Evolutionary conservation across 805 yeast species (phyloP).

Genomic region (Sugiyamaella qingdaonensis): DNA sequence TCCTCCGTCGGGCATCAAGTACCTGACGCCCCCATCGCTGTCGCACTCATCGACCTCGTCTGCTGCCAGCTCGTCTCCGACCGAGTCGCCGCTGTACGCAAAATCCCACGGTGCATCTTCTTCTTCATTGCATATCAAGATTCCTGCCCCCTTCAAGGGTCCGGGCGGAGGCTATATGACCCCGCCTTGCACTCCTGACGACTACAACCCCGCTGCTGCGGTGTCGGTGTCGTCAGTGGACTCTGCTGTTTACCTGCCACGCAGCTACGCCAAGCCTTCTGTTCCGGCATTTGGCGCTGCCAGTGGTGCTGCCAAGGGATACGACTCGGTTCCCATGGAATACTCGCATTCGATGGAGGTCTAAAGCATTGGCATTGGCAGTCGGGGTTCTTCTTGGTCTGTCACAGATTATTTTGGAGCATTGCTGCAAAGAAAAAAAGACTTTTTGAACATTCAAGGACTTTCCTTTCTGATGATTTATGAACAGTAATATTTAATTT

Average conservation of each 20-base stretch:
- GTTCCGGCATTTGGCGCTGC: constrained; percentile 1
- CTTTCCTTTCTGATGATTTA: not conserved
- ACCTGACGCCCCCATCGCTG: constrained; percentile 35
- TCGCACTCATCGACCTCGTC: constrained; percentile 28
- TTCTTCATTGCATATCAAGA: constrained; percentile 3
- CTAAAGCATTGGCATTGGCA: not conserved
- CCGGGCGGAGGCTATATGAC: constrained; percentile 17
- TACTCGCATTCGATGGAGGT: constrained; percentile 5
- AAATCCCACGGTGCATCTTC: not conserved
- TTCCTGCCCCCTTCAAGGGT: constrained; percentile 5
- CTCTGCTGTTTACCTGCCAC: not conserved
- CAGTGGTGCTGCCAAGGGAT: not conserved
- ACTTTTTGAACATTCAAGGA: not conserved
- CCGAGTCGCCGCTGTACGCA: constrained; percentile 6
- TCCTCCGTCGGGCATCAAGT: constrained; percentile 22
- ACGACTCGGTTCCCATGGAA: constrained; percentile 9
- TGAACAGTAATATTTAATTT: constrained; percentile 2
- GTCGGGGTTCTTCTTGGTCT: not conserved
- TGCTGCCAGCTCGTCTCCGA: constrained; percentile 6
- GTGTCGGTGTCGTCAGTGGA: not conserved
- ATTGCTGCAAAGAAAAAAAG: not conserved
- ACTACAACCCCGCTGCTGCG: constrained; percentile 5
- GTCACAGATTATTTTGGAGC: not conserved
- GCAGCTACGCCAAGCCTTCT: not conserved
- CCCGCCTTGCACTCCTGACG: constrained; percentile 25